Evolutionary conservation across 805 yeast species (phyloP).

Genomic region (Starmerella vaccinii): DNA sequence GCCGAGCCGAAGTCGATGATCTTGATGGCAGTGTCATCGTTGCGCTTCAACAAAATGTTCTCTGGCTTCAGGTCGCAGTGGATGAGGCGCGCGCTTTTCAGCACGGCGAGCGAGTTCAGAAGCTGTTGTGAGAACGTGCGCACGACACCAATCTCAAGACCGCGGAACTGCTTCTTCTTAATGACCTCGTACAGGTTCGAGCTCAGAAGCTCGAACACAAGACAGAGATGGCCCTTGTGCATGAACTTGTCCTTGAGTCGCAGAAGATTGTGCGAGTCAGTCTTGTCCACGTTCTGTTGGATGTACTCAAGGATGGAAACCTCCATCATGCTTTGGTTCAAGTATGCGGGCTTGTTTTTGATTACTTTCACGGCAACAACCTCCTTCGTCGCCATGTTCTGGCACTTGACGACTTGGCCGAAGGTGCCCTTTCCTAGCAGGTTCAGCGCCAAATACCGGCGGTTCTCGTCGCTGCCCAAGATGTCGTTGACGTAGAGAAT

Average conservation of each 20-base stretch:
- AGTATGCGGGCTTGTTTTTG: conserved; percentile 80
- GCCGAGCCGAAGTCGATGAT: conserved; percentile 95
- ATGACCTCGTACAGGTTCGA: conserved; percentile 82
- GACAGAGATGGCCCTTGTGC: conserved; percentile 84
- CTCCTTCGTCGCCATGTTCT: conserved; percentile 64
- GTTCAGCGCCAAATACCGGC: conserved; percentile 81
- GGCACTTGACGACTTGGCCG: conserved; percentile 96
- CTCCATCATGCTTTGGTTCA: conserved; percentile 86
- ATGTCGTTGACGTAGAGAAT: conserved; percentile 91
- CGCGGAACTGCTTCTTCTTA: conserved; percentile 88
- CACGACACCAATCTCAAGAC: conserved; percentile 69
- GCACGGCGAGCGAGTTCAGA: conserved; percentile 64
- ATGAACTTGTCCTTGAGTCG: conserved; percentile 77
- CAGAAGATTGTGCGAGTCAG: conserved; percentile 63
- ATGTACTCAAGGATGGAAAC: conserved; percentile 75
- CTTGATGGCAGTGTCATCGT: conserved; percentile 77
- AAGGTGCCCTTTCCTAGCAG: conserved; percentile 93
- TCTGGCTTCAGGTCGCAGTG: conserved; percentile 98
- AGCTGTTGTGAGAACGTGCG: conserved; percentile 70
- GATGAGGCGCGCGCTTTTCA: conserved; percentile 73
- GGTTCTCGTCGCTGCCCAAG: conserved; percentile 72
- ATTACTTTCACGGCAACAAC: conserved; percentile 91
- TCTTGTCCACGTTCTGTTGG: conserved; percentile 59
- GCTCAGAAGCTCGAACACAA: conserved; percentile 82
- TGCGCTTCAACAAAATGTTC: conserved; percentile 68